phyloP scores from a whole-genome alignment of 2,329 filamentous ascomycete genomes.

The Thyridium curvatum region DNA sequence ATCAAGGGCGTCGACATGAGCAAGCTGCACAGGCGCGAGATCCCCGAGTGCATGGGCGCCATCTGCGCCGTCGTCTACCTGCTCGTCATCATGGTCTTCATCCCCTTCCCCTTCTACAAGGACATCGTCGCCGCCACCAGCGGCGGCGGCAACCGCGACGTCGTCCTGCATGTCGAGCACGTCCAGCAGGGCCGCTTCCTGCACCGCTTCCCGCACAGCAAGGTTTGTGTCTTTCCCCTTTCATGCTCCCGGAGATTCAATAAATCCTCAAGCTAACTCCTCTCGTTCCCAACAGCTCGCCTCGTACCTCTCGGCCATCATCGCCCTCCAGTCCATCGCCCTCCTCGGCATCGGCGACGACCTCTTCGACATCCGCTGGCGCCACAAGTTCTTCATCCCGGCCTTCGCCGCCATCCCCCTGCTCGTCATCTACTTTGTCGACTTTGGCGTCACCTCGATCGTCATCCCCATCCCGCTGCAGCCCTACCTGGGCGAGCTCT shows the following conservation, averaged over 20 bases:
- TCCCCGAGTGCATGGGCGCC: slow-evolving; percentile 95
- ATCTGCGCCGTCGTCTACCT: slow-evolving; percentile 91
- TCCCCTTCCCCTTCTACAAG: slow-evolving; percentile 97
- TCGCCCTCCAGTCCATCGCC: slow-evolving; percentile 84
- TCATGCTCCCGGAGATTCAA: not conserved
- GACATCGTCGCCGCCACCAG: slow-evolving; percentile 94
- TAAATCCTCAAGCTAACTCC: not conserved
- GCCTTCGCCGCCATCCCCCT: slow-evolving; percentile 90
- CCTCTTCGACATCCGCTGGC: slow-evolving; percentile 96
- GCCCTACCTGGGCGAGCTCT: slow-evolving; percentile 74
- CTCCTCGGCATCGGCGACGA: slow-evolving; percentile 93
- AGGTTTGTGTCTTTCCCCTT: slow-evolving; percentile 46
- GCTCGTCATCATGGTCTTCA: slow-evolving; percentile 81
- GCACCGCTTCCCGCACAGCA: slow-evolving; percentile 90
- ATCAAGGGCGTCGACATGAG: slow-evolving; percentile 86
- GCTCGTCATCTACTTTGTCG: slow-evolving; percentile 95
- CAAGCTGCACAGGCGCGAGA: slow-evolving; percentile 61
- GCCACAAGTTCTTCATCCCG: slow-evolving; percentile 97
- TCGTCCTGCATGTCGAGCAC: slow-evolving; percentile 66
- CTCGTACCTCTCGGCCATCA: slow-evolving; percentile 88
- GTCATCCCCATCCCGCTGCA: slow-evolving; percentile 84
- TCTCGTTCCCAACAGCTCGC: slow-evolving; percentile 56
- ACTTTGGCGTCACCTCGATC: slow-evolving; percentile 94
- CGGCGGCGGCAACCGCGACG: slow-evolving; percentile 85
- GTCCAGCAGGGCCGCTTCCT: slow-evolving; percentile 79